phyloP scores from a whole-genome alignment of 495 filamentous ascomycete genomes.

The Annulohypoxylon nitens region DNA sequence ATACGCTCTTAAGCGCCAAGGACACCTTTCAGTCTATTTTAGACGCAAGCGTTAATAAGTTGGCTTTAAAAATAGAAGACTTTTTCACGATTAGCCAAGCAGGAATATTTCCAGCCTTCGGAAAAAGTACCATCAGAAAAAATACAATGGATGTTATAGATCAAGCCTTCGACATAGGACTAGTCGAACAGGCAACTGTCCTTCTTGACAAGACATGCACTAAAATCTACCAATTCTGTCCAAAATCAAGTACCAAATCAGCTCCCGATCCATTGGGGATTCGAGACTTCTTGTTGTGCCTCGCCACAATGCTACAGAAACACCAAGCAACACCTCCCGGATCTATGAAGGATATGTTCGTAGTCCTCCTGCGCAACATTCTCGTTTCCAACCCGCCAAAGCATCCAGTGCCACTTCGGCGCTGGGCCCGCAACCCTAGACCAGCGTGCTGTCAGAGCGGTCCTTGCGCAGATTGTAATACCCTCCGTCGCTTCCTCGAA shows the following conservation, averaged over 20 bases:
- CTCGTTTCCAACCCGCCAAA: neutral
- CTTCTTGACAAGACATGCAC: slow-evolving; percentile 20
- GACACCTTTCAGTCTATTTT: slow-evolving; percentile 22
- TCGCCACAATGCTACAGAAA: slow-evolving; percentile 10
- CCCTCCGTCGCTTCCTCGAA: slow-evolving; percentile 19
- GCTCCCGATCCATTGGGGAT: neutral
- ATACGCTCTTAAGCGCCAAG: neutral
- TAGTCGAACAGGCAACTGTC: slow-evolving; percentile 2
- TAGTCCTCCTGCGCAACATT: slow-evolving; percentile 18
- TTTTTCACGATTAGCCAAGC: too few species aligned
- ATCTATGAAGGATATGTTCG: slow-evolving; percentile 18
- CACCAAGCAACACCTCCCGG: neutral
- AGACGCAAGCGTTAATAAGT: slow-evolving; percentile 6
- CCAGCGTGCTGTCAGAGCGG: neutral
- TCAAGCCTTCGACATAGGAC: slow-evolving; percentile 6
- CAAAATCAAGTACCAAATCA: neutral
- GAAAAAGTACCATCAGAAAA: too few species aligned
- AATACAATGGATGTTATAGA: slow-evolving; percentile 19
- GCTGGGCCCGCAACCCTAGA: slow-evolving; percentile 17
- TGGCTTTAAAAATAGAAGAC: slow-evolving; percentile 12
- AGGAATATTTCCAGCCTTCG: too few species aligned
- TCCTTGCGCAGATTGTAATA: slow-evolving; percentile 8
- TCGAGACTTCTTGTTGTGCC: neutral
- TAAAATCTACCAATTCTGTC: slow-evolving; percentile 9
- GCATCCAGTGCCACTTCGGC: neutral